These are phyloP conservation scores for Plantago major DNA, from an alignment of 257 asterid species.

Conservation along the genomic window DNA sequence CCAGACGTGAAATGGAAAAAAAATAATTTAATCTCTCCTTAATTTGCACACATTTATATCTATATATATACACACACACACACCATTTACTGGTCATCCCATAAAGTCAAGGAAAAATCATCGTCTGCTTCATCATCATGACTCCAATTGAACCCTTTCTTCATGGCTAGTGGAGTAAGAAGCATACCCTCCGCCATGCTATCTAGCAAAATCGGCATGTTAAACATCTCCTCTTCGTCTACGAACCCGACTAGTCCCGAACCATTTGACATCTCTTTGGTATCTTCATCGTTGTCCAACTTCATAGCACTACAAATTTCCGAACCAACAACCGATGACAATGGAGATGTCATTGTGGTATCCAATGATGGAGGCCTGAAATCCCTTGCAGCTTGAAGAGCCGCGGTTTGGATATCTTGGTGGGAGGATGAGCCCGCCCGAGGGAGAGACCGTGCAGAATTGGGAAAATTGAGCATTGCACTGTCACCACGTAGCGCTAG, in stretches of 20 bases:
- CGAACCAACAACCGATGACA: neutral
- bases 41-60: too few species aligned
- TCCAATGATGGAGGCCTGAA: conserved; percentile 1
- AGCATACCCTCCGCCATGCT: conserved; percentile 90
- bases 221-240: conserved; percentile 69
- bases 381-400: conserved; percentile 27
- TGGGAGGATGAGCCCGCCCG: conserved; percentile 26
- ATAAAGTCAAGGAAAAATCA: conserved; percentile 34
- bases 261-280: neutral
- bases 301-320: neutral
- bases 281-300: neutral
- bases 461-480: conserved; percentile 30
- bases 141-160: conserved; percentile 52
- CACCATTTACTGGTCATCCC: too few species aligned
- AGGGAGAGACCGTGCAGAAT: conserved; percentile 23
- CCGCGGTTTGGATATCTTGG: conserved; percentile 34
- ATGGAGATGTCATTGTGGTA: conserved; percentile 2
- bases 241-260: neutral
- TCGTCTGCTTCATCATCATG: conserved; percentile 19
- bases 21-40: too few species aligned
- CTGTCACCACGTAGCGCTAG: conserved; percentile 37
- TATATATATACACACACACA: too few species aligned
- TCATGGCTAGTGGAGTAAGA: conserved; percentile 68
- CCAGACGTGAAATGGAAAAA: too few species aligned
- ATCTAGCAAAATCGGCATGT: conserved; percentile 61